A percentile compares a stretch with the other conserved stretches of the same genome.
Conservation (phyloP, 2,329 filamentous ascomycete species). For the Tricladium varicosporioides region DNA sequence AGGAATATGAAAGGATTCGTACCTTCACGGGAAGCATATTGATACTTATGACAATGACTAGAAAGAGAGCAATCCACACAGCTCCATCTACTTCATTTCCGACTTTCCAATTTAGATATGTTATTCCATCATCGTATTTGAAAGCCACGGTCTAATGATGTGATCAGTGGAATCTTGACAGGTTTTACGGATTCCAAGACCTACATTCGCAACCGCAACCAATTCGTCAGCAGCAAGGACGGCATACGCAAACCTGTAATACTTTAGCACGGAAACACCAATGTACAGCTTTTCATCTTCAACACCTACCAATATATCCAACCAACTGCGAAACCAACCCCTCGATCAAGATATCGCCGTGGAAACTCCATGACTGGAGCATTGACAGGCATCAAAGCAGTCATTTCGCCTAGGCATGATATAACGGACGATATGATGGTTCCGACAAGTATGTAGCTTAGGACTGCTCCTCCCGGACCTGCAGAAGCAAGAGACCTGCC, state of each 20-base stretch:
- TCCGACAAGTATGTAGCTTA: constrained; percentile 42
- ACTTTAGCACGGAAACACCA: constrained; percentile 1
- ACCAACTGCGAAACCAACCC: constrained; percentile 39
- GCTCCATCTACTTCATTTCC: constrained; percentile 37
- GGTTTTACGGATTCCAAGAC: no score
- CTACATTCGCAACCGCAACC: constrained; percentile 34
- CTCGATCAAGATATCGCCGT: constrained; percentile 37
- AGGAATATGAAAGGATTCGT: neutral
- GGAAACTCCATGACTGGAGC: constrained; percentile 40
- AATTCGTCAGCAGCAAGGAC: constrained; percentile 38
- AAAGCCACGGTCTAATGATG: constrained; percentile 32
- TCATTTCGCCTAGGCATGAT: constrained; percentile 42
- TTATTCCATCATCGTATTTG: constrained; percentile 37
- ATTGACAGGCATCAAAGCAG: constrained; percentile 40
- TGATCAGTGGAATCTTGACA: no score
- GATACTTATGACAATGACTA: constrained; percentile 35
- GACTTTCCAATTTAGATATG: constrained; percentile 34
- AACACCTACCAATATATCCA: constrained; percentile 39
- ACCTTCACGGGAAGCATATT: constrained; percentile 40
- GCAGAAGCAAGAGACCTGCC: constrained; percentile 40
- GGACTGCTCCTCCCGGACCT: constrained; percentile 40
- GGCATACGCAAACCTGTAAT: constrained; percentile 38
- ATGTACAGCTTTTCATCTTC: no score
- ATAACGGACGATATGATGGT: constrained; percentile 43
- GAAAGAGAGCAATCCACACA: constrained; percentile 39